Base-by-base conservation (phyloP, 75 land plant genomes). In the Cryptomeria japonica region DNA sequence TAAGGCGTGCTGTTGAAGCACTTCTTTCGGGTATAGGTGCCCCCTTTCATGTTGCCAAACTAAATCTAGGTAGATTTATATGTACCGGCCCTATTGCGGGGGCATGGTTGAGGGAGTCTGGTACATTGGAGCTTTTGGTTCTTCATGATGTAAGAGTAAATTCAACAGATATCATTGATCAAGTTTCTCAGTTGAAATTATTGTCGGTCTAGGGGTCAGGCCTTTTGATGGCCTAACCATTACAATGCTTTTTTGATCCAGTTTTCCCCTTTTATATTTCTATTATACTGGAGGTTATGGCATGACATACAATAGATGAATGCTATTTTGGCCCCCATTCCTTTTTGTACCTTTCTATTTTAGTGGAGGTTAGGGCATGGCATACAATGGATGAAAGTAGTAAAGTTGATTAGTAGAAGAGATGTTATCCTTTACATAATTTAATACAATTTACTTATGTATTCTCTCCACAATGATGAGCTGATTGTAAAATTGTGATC, bases 41-140 rank as follows among this genome's bases (percentile, higher is more conserved):
- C 16, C 99, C 99, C 1, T 98, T 98, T 79, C 92, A 92, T 72
- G 90, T 96, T 58, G 97, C 93, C 31, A 92, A 90, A 73, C 92
- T 92, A 78, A 98, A 98, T 53, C 85, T 96, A 46, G 99, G 99
- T 19, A 88, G 99, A 61, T 96, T 97, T 83, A 89, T 93, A 38
- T 98, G 96, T 68, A 85, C 95, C 2, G 99, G 99, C 31, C 83
- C 96, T 68, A 88, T 88, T 64, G 95, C 95, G 5, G 90, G 94
- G 78, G 93, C 92, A 7, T 98, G 99, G 99, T 91, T 98, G 51
- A 91, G 73, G 84, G 95, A 94, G 82, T 90, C 94, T 0, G 90
- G 94, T 58, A 97, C 99, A 0, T 86, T 95, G 2, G 87, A 92
- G 28, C 91, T 96, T 19, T 94, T 97, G 18, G 87, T 95, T 87